phyloP scores from a whole-genome alignment of 2,329 filamentous ascomycete genomes.

The Alternaria sp. region DNA sequence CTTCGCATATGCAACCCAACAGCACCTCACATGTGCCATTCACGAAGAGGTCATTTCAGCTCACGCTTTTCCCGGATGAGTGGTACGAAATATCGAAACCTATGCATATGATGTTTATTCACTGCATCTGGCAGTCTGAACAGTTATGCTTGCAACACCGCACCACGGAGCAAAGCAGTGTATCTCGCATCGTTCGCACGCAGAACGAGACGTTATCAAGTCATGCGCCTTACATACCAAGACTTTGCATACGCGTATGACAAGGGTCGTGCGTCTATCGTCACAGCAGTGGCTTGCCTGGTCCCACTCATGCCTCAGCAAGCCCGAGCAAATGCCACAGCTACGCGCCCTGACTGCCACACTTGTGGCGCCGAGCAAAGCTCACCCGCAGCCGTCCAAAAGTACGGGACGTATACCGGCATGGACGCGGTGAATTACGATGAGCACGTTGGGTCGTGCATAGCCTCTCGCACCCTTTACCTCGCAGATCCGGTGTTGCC shows the following conservation, averaged over 20 bases:
- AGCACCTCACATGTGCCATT: slow-evolving; percentile 10
- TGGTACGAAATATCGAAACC: neutral
- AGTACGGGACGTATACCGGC: neutral
- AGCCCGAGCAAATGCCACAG: neutral
- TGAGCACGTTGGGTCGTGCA: slow-evolving; percentile 4
- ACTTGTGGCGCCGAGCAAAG: slow-evolving; percentile 21
- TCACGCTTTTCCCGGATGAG: neutral
- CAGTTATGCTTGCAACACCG: neutral
- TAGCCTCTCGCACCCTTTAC: neutral
- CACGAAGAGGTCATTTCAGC: neutral
- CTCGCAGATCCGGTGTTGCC: slow-evolving; percentile 5
- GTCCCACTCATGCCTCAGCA: slow-evolving; percentile 8
- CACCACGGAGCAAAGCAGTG: neutral
- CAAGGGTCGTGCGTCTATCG: slow-evolving; percentile 13
- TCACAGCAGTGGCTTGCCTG: slow-evolving; percentile 17
- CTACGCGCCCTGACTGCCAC: slow-evolving; percentile 9
- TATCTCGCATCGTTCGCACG: neutral
- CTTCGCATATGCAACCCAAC: slow-evolving; percentile 9
- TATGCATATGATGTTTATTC: neutral
- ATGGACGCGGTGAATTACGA: neutral
- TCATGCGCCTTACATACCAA: slow-evolving; percentile 29
- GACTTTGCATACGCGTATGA: slow-evolving; percentile 24
- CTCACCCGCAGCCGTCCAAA: neutral
- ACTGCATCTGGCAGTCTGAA: neutral
- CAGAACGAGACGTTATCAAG: neutral